Evolutionary conservation across 2,329 filamentous ascomycete species (phyloP), one percentile per base, ranked within the genome.

Genomic region (Botryotinia calthae): DNA sequence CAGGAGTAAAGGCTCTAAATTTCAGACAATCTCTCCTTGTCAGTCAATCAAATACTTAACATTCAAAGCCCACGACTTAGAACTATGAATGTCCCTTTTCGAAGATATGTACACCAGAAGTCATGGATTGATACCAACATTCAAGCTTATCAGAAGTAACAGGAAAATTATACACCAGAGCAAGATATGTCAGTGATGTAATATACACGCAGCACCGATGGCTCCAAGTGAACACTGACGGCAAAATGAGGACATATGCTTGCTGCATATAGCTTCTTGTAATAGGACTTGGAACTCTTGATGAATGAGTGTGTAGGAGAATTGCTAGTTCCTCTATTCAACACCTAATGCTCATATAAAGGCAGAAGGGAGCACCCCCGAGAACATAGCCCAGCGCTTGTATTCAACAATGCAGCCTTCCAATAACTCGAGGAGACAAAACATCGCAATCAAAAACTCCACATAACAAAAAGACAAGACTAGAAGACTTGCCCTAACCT

Each of bases 291-390:
- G 51, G 2, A 16, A 3, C 51, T 28, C 6, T 28, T 3, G 2
- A 48, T 20, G 6, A 10, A n/a, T 54, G 25, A 28, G 3, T 12
- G 22, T 14, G 56, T 5, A 34, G 5, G 4, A 25, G 4, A 37
- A 14, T 4, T 34, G 10, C 9, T 22, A 37, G 18, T 22, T 22
- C 56, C 56, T 37, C 22, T 7, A n/a, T n/a, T 20, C 14, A 1
- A 9, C 4, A 1, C 7, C 16, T 8, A 6, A 0, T 9, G 1
- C 12, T 1, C 2, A 16, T n/a, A 18, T 16, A 1, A n/a, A 3
- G 1, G 2, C 22, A 25, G 37, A 37, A 22, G 3, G 12, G 0
- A 40, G 14, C 10, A n/a, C 12, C 31, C 31, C 25, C 14, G 6
- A 40, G 1, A 4, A 61, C 7, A 14, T 16, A 8, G 5, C 22